Evolutionary conservation across 139 green algal genomes (phyloP).

Genomic region (Picochlorum sp.): DNA sequence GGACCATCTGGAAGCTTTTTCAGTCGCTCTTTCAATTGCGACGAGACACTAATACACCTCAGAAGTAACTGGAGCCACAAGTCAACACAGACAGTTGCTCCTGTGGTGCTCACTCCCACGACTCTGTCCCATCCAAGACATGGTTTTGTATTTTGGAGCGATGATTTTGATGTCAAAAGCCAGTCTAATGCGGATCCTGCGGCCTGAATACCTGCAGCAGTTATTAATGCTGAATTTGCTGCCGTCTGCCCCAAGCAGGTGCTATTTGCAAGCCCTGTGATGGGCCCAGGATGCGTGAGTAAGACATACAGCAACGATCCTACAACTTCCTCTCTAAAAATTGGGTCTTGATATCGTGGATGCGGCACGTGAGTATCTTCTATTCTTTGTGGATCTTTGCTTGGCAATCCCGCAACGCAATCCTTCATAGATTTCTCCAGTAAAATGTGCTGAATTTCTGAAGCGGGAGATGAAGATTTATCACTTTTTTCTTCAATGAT

Average conservation of each 20-base stretch:
- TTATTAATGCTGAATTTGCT: background rate
- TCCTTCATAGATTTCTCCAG: slow-evolving; percentile 6
- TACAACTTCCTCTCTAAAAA: slow-evolving; percentile 43
- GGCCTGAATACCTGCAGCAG: slow-evolving; percentile 3
- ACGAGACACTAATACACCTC: slow-evolving; percentile 23
- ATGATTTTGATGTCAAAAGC: slow-evolving; percentile 39
- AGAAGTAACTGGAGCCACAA: slow-evolving; percentile 66
- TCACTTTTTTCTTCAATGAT: background rate
- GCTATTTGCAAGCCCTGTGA: background rate
- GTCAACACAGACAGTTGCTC: slow-evolving; percentile 56
- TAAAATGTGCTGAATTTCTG: background rate
- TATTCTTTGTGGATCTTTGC: slow-evolving; percentile 6
- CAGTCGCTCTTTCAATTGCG: background rate
- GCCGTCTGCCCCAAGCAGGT: background rate
- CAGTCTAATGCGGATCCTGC: slow-evolving; percentile 30
- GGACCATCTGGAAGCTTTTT: background rate
- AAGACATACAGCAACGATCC: slow-evolving; percentile 30
- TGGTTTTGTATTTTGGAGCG: slow-evolving; percentile 43
- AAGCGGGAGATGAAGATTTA: background rate
- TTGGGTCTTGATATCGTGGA: slow-evolving; percentile 17
- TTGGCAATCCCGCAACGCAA: slow-evolving; percentile 23
- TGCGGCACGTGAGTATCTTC: background rate
- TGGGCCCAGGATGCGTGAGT: slow-evolving; percentile 18
- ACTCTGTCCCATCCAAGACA: slow-evolving; percentile 64
- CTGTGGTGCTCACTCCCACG: slow-evolving; percentile 25